Base-by-base conservation (phyloP, 495 filamentous ascomycete genomes). In the Chaetomidium leptoderma region DNA sequence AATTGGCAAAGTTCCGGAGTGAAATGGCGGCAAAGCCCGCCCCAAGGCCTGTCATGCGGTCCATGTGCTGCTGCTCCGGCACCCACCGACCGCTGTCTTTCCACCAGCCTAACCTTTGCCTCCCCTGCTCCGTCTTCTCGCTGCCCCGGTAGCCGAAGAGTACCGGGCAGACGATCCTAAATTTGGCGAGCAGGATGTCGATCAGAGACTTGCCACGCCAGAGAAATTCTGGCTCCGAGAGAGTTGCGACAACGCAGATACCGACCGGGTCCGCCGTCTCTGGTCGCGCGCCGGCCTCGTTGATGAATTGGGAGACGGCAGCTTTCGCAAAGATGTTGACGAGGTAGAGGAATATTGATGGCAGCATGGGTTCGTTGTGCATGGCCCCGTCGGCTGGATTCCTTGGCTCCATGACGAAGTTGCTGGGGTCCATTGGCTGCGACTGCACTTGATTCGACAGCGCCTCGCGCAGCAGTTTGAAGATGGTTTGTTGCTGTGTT, bases 181-280 rank as follows among this genome's bases (percentile, higher is more conserved):
- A 86, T 68, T 97, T 96, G 29, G 93, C 91, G 66, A 95, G 82
- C 21, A 97, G 71, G 51, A 97, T 87, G 61, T 97, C 92, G 42
- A 91, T 86, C 61, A 97, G 75, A 13, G 84, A 81, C 32, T 76
- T 70, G 3, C 87, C 89, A 29, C 88, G 80, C 79, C 86, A 90
- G 17, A 78, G 73, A 62, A 90, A 87, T 0, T 78, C 70, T 0
- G 82, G 74, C 19, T 79, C 74, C 4, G 90, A 85, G 65, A 96
- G 92, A 23, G 92, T 81, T 45, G 85, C 81, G 17, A 84, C 86
- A 0, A 85, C 78, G 19, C 91, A 71, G 33, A 95, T 80, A 35
- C 93, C 95, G 49, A 97, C 77, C 0, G 90, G 87, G 61, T 96
- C 90, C 9, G 92, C 92, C 29, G 84, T 79, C 26, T 81, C 82